Percentiles rank a stretch among this genome's conserved stretches.
phyloP scores from a whole-genome alignment of 2,329 filamentous ascomycete genomes.

The Pseudogymnoascus pannorum region DNA sequence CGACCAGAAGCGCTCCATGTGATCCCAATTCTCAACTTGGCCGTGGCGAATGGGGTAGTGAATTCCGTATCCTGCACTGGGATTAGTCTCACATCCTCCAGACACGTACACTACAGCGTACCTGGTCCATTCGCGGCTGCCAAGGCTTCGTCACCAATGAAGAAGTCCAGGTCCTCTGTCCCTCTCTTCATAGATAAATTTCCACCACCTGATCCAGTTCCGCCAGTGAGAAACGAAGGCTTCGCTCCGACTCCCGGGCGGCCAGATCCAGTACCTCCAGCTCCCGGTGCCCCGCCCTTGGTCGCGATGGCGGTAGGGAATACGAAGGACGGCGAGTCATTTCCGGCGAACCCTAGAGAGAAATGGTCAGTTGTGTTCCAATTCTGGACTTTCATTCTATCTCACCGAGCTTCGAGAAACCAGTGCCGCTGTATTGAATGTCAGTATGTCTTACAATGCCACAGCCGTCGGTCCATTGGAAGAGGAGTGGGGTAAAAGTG shows the following conservation, averaged over 20 bases:
- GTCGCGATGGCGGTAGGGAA: slow-evolving; percentile 98
- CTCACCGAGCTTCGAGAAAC: slow-evolving; percentile 97
- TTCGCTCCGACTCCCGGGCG: slow-evolving; percentile 89
- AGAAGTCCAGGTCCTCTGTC: slow-evolving; percentile 96
- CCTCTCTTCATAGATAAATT: slow-evolving; percentile 88
- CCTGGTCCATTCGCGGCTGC: slow-evolving; percentile 75
- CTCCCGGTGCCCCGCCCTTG: slow-evolving; percentile 67
- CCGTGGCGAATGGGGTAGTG: slow-evolving; percentile 97
- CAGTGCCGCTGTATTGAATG: slow-evolving; percentile 71
- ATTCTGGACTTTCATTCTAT: slow-evolving; percentile 9
- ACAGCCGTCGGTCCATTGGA: not conserved
- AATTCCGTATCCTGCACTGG: slow-evolving; percentile 70
- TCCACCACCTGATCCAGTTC: slow-evolving; percentile 65
- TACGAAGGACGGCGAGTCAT: slow-evolving; percentile 98
- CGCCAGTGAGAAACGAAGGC: slow-evolving; percentile 88
- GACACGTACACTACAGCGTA: slow-evolving; percentile 31
- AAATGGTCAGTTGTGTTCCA: not conserved
- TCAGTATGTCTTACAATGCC: slow-evolving; percentile 19
- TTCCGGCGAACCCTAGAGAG: slow-evolving; percentile 82
- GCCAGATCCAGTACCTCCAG: slow-evolving; percentile 72
- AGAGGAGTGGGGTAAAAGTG: slow-evolving; percentile 33
- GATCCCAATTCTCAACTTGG: slow-evolving; percentile 99
- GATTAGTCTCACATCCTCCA: not conserved
- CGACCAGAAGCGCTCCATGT: slow-evolving; percentile 99
- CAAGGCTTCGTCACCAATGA: slow-evolving; percentile 95